Base-by-base conservation (phyloP, 2,329 filamentous ascomycete genomes). In the Hortaea sp. region DNA sequence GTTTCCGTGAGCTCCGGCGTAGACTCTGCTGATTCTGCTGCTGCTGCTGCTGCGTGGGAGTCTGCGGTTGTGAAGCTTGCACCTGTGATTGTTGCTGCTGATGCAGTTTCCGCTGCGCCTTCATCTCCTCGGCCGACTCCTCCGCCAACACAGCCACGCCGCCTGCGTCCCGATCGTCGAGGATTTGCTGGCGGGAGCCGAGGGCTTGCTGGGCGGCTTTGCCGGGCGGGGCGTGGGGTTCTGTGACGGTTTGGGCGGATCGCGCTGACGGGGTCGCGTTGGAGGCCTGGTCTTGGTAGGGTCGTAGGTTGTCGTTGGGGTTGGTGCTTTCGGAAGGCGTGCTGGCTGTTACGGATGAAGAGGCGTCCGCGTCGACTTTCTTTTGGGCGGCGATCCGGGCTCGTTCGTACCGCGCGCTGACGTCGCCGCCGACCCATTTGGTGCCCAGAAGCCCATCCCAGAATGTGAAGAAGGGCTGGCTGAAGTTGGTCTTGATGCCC, bases 401-500 rank as follows among this genome's bases (percentile, higher is more conserved):
- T 41, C 75, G 70, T 62, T 80, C 76, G 51, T 82, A 82, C 44
- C 77, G 72, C 32, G 72, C 70, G 53, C 67, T 72, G 32, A 76
- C 77, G 59, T 79, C 79, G 53, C 72, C 81, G 42, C 86, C 87
- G 49, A 77, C 79, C 82, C 88, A 95, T 66, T 80, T 84, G 27
- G 92, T 98, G 43, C 82, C 81, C 20, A 95, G 72, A 29, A 88
- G 62, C 41, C 78, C 75, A 64, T 98, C 92, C 88, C 92, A 97
- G 69, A 95, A 88, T 41, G 85, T 95, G 69, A 97, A 95, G 70
- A 89, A 94, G 3, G 87, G 87, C 67, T 94, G 87, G 41, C 57
- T 61, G 50, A 65, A 94, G 69, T 94, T 94, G 53, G 84, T 85
- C 77, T 97, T 98, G 75, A 98, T 95, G 47, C 92, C 92, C 89